phyloP scores from a whole-genome alignment of 179 eudicot genomes.

The Nepenthes alata region DNA sequence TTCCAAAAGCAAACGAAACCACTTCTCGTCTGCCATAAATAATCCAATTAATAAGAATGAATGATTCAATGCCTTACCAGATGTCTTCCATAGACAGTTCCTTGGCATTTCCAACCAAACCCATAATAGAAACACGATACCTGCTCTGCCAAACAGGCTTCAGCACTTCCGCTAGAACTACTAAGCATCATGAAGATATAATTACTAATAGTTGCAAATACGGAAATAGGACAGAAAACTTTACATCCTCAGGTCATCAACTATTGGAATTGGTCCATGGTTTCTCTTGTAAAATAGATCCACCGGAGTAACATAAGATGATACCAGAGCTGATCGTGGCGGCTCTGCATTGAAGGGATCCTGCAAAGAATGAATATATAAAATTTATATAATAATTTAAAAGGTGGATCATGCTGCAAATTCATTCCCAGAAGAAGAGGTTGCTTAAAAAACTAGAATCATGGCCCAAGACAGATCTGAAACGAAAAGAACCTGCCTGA shows the following conservation, averaged over 20 bases:
- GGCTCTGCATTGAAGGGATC: constrained; percentile 99
- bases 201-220: background rate
- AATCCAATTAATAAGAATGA: background rate
- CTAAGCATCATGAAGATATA: constrained; percentile 1
- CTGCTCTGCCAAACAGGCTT: constrained; percentile 31
- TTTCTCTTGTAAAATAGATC: constrained; percentile 91
- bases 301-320: constrained; percentile 86
- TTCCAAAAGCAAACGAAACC: background rate
- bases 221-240: background rate
- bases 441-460: background rate
- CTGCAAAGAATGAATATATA: constrained; percentile 24
- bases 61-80: constrained; percentile 32
- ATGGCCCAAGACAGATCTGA: background rate
- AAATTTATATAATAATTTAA: background rate
- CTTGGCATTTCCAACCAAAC: constrained; percentile 37
- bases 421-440: background rate
- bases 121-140: constrained; percentile 56
- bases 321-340: constrained; percentile 57
- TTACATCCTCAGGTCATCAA: constrained; percentile 74
- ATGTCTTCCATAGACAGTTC: constrained; percentile 72
- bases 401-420: no score
- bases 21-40: background rate
- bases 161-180: background rate
- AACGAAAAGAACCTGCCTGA: background rate
- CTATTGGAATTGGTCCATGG: constrained; percentile 91